A percentile compares a stretch with the other conserved stretches of the same genome.
phyloP scores from a whole-genome alignment of 805 yeast species.

The Danielia reshetovae region DNA sequence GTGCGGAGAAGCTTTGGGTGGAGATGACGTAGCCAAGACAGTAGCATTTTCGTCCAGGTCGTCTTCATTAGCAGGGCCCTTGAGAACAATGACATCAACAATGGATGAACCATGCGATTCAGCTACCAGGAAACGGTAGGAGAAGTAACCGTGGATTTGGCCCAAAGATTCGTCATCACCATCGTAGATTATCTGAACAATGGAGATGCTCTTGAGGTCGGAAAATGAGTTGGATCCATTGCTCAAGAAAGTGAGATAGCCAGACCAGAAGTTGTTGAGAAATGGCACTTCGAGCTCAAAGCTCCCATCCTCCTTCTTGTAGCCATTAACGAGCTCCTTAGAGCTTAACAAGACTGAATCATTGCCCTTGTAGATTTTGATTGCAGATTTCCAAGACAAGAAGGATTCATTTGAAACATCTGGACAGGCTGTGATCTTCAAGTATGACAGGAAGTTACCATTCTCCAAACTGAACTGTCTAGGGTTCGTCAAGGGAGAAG shows the following conservation, averaged over 20 bases:
- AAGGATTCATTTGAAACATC: constrained; percentile 2
- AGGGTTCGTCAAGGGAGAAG: constrained; percentile 13
- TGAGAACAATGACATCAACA: constrained; percentile 5
- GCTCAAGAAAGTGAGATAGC: constrained; percentile 30
- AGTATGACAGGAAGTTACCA: constrained; percentile 13
- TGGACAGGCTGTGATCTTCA: constrained; percentile 5
- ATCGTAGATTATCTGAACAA: constrained; percentile 31
- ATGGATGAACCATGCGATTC: constrained; percentile 1
- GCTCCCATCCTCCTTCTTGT: constrained; percentile 13
- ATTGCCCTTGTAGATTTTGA: constrained; percentile 22
- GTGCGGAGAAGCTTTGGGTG: constrained; percentile 24
- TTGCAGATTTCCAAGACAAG: constrained; percentile 25
- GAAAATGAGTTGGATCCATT: constrained; percentile 25
- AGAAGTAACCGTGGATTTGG: constrained; percentile 7
- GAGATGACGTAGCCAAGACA: constrained; percentile 39
- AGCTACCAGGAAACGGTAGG: constrained; percentile 9
- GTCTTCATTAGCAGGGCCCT: constrained; percentile 10
- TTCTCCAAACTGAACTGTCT: constrained; percentile 10
- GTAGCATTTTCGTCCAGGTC: constrained; percentile 37
- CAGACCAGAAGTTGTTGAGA: constrained; percentile 35
- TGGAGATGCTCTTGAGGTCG: constrained; percentile 18
- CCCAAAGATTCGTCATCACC: constrained; percentile 7
- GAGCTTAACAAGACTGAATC: constrained; percentile 18
- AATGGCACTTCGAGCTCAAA: constrained; percentile 34
- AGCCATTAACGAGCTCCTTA: constrained; percentile 32